Evolutionary conservation across 2,329 filamentous ascomycete genomes (phyloP).

Genomic region (Drechslerella stenobrocha): DNA sequence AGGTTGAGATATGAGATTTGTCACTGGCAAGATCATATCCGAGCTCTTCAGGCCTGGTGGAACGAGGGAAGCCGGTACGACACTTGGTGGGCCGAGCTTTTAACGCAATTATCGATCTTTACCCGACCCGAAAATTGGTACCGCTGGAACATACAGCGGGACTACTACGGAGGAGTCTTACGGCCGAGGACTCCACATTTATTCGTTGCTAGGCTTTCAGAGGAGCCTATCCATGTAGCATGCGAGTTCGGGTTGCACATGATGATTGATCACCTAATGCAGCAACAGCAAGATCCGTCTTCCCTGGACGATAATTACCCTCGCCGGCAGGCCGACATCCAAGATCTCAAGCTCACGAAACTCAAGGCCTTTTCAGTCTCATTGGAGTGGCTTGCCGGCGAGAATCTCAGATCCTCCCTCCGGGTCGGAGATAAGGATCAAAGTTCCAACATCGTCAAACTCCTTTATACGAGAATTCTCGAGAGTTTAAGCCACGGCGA

Average conservation of each 20-base stretch:
- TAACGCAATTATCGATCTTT: slow-evolving; percentile 29
- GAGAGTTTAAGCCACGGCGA: too few relatives aligned
- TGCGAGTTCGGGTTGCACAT: slow-evolving; percentile 11
- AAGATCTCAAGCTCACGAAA: slow-evolving; percentile 9
- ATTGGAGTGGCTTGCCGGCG: not conserved
- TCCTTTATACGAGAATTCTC: too few relatives aligned
- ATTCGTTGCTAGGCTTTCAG: slow-evolving; percentile 5
- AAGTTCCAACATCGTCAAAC: too few relatives aligned
- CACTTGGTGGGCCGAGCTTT: slow-evolving; percentile 32
- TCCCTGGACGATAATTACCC: slow-evolving; percentile 5
- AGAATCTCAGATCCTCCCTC: too few relatives aligned
- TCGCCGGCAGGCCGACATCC: slow-evolving; percentile 4
- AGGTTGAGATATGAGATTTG: slow-evolving; percentile 21
- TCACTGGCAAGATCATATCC: slow-evolving; percentile 37
- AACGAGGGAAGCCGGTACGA: slow-evolving; percentile 19
- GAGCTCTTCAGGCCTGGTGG: slow-evolving; percentile 34
- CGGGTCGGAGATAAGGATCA: too few relatives aligned
- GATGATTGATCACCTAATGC: slow-evolving; percentile 16
- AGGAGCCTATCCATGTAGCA: slow-evolving; percentile 23
- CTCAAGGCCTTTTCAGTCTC: not conserved
- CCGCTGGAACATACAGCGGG: slow-evolving; percentile 11
- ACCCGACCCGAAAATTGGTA: slow-evolving; percentile 29
- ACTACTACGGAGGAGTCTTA: not conserved
- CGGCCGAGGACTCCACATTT: not conserved
- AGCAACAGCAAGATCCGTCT: not conserved